phyloP scores from a whole-genome alignment of 192 early-diverging fungal genomes.

The Umbelopsis sp. region DNA sequence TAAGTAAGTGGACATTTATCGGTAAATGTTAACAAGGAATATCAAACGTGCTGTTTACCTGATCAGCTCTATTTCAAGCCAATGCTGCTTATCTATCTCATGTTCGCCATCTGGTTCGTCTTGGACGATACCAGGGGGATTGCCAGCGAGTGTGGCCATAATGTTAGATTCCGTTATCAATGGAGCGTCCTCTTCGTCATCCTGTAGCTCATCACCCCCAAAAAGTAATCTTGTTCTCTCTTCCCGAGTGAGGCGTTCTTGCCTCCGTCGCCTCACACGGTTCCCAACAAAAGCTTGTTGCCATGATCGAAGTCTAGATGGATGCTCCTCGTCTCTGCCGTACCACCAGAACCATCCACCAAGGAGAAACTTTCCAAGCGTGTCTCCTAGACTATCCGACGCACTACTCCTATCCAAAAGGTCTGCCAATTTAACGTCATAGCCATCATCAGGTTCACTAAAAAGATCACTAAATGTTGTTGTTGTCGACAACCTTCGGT shows the following conservation, averaged over 20 bases:
- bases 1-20: background rate
- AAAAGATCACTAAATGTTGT: conserved; percentile 20
- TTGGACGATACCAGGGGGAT: background rate
- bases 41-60: no score
- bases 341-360: conserved; percentile 59
- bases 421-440: background rate
- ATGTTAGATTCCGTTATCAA: conserved; percentile 24
- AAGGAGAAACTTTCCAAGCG: conserved; percentile 40
- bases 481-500: conserved; percentile 3
- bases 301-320: conserved; percentile 14
- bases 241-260: conserved; percentile 24
- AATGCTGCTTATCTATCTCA: conserved; percentile 12
- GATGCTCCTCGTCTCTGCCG: conserved; percentile 31
- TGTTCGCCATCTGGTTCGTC: conserved; percentile 14
- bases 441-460: conserved; percentile 14
- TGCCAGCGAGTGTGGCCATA: conserved; percentile 19
- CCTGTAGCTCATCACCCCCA: background rate
- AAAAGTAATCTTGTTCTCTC: conserved; percentile 18
- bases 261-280: conserved; percentile 13
- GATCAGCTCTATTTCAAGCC: conserved; percentile 30
- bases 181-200: conserved; percentile 38
- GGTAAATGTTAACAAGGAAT: no score
- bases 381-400: conserved; percentile 38
- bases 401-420: background rate
- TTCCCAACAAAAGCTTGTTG: conserved; percentile 24